Conservation (phyloP, 768 basidiomycete species). For the Rhodotorula diobovata region DNA sequence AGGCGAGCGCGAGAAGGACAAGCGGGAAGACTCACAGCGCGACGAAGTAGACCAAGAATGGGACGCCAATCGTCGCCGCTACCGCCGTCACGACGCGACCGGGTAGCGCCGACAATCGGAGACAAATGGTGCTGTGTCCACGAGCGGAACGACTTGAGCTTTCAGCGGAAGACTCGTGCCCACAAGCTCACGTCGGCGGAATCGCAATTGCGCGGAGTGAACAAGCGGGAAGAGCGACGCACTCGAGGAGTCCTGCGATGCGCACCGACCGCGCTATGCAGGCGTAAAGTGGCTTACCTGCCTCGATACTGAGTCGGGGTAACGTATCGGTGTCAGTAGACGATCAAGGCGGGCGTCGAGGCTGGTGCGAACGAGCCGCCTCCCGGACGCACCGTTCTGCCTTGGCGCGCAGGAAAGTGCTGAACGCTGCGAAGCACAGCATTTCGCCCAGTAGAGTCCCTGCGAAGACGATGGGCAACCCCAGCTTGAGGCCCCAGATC, state of each 20-base stretch:
- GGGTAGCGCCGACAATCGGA: background rate
- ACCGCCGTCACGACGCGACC: background rate
- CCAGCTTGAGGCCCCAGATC: background rate
- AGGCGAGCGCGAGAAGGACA: no score
- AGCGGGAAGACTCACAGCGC: background rate
- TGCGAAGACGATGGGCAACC: background rate
- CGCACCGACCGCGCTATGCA: background rate
- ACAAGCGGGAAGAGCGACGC: background rate
- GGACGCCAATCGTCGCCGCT: background rate
- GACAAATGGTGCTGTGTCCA: background rate
- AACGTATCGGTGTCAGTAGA: no score
- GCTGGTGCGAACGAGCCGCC: background rate
- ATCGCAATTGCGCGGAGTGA: no score
- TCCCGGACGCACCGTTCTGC: background rate
- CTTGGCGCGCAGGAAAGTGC: background rate
- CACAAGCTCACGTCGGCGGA: no score
- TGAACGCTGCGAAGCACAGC: background rate
- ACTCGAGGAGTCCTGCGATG: background rate
- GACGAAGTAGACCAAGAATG: background rate
- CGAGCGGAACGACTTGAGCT: no score
- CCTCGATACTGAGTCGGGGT: background rate
- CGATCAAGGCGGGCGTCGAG: background rate
- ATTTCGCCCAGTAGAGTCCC: background rate
- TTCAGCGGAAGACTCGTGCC: no score
- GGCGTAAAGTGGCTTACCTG: background rate